Conservation (phyloP, 2,329 filamentous ascomycete genomes). For the Immersiporthe knoxdaviesiana region DNA sequence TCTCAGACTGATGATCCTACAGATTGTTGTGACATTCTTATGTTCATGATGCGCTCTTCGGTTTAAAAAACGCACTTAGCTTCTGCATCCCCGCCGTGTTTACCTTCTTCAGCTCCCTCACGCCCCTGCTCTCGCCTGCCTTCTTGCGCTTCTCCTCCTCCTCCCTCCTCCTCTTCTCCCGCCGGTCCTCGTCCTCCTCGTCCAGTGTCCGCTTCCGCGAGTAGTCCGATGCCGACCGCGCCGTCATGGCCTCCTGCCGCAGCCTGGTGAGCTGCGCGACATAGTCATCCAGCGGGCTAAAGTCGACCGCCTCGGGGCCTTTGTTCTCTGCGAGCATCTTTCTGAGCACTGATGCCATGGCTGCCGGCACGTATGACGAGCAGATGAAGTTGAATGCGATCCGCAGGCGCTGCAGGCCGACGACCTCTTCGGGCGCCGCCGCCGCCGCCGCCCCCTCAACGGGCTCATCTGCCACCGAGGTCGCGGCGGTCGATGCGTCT, state of each 20-base stretch:
- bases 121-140: constrained; percentile 70
- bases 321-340: constrained; percentile 39
- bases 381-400: constrained; percentile 68
- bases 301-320: constrained; percentile 56
- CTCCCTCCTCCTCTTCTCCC: constrained; percentile 80
- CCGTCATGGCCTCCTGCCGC: constrained; percentile 70
- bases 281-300: constrained; percentile 72
- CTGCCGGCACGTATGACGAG: constrained; percentile 59
- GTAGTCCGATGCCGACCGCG: constrained; percentile 71
- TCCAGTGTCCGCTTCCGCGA: constrained; percentile 69
- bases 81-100: constrained; percentile 96
- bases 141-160: constrained; percentile 89
- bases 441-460: constrained; percentile 28
- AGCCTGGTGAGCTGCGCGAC: constrained; percentile 67
- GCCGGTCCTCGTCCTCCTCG: constrained; percentile 68
- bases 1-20: constrained; percentile 19
- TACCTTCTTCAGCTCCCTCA: constrained; percentile 84
- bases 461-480: constrained; percentile 44
- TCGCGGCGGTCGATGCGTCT: constrained; percentile 50
- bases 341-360: constrained; percentile 49
- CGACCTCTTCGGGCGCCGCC: constrained; percentile 51
- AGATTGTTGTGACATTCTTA: constrained; percentile 32
- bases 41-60: constrained; percentile 25
- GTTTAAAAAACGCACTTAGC: constrained; percentile 86
- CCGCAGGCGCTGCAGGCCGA: constrained; percentile 64